Base-by-base conservation (phyloP, 208 protist species). In the Leishmania aethiopica region DNA sequence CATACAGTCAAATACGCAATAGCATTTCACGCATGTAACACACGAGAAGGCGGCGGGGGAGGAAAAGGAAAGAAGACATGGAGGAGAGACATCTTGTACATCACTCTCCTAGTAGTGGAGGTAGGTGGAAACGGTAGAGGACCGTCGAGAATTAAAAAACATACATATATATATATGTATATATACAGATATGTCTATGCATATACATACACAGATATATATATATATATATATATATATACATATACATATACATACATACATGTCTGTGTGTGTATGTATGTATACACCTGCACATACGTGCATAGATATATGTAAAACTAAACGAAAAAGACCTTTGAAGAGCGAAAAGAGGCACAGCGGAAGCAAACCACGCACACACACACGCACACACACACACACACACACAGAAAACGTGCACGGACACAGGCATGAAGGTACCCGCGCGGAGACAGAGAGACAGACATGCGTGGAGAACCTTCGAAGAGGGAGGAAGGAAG, bases 241-340 rank as follows among this genome's bases (percentile, higher is more conserved):
- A 75, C 76, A 57, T 0, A 45, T 45, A 60, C 28, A 25, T 25
- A 77, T 0, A 62, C 19, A 77, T 42, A 77, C 13, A 57, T 19
- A 17, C 0, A 40, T 5, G 59, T 53, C 0, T 37, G 45, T 37
- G 49, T 37, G 0, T 37, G 49, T 5, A 40, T 37, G 1, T n/a
- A 17, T 28, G 10, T 10, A 77, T 8, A 77, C 5, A 37, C 51
- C 11, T 40, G 25, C 72, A 76, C 51, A 77, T 45, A 37, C 55
- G 60, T 13, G 47, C 55, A 75, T 35, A 75, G 6, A 51, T 11
- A n/a, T 37, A n/a, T 55, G 64, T 28, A 69, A 40, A 79, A 11
- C 67, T 19, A 79, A 79, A 22, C 11, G 57, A 78, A 49, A 83
- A 35, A 79, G 37, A 69, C n/a, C 32, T 59, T 47, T 59, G 64